A percentile compares a stretch with the other conserved stretches of the same genome.
phyloP scores from a whole-genome alignment of 768 basidiomycete species.

The Gloeophyllum trabeum region DNA sequence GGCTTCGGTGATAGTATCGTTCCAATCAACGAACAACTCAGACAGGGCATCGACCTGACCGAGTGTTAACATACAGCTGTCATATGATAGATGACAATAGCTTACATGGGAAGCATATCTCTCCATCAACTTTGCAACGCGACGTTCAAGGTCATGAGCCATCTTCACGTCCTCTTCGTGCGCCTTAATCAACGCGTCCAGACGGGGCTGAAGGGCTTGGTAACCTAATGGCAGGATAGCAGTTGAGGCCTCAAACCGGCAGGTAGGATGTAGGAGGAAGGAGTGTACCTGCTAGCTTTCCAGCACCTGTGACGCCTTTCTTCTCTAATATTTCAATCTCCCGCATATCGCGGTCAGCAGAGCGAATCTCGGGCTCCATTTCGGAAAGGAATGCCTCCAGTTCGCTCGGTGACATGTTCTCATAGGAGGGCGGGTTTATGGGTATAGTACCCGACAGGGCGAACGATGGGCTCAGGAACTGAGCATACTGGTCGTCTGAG shows the following conservation, averaged over 20 bases:
- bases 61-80: background rate
- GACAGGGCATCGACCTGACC: slow-evolving; percentile 68
- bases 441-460: slow-evolving; percentile 56
- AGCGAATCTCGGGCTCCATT: slow-evolving; percentile 77
- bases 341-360: slow-evolving; percentile 71
- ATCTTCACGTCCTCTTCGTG: slow-evolving; percentile 48
- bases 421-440: slow-evolving; percentile 39
- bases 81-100: slow-evolving; percentile 1
- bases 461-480: slow-evolving; percentile 64
- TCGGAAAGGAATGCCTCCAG: slow-evolving; percentile 62
- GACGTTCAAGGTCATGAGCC: slow-evolving; percentile 51
- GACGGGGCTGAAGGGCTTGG: slow-evolving; percentile 54
- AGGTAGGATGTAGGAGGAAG: background rate
- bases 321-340: slow-evolving; percentile 64
- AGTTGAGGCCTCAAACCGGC: background rate
- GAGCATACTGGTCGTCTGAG: slow-evolving; percentile 68
- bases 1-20: slow-evolving; percentile 58
- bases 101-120: slow-evolving; percentile 61
- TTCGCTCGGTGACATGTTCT: slow-evolving; percentile 55
- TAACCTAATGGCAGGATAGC: slow-evolving; percentile 29
- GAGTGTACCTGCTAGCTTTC: slow-evolving; percentile 48
- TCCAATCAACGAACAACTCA: slow-evolving; percentile 79
- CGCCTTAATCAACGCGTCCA: slow-evolving; percentile 43
- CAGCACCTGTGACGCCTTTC: slow-evolving; percentile 62
- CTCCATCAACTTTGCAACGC: slow-evolving; percentile 56